Percentiles rank a stretch among this genome's conserved stretches.
phyloP scores from a whole-genome alignment of 1,284 basidiomycete species.

The Moesziomyces sp. region DNA sequence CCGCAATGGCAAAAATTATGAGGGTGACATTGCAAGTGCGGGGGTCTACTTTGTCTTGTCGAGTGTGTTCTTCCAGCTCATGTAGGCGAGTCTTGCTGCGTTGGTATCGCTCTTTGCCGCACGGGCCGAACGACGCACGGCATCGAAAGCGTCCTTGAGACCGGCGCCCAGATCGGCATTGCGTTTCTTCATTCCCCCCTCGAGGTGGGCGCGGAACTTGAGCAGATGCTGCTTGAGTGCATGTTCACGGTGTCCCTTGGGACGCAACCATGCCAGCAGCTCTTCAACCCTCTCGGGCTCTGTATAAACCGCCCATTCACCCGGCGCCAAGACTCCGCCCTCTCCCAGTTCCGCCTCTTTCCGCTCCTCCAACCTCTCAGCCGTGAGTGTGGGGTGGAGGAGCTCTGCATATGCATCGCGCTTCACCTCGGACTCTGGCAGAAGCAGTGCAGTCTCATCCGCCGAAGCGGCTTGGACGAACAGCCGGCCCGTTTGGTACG shows the following conservation, averaged over 20 bases:
- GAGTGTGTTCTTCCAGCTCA: conserved; percentile 37
- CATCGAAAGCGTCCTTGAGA: conserved; percentile 17
- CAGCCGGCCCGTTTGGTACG: conserved; percentile 85
- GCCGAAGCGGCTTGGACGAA: conserved; percentile 89
- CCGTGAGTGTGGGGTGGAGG: conserved; percentile 63
- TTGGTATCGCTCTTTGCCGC: background rate
- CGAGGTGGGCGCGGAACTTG: conserved; percentile 87
- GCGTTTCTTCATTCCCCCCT: conserved; percentile 75
- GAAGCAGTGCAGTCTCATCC: conserved; percentile 66
- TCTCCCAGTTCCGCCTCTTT: conserved; percentile 63
- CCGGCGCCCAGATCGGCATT: conserved; percentile 40
- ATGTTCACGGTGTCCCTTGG: conserved; percentile 86
- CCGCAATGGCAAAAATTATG: background rate
- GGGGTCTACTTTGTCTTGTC: conserved; percentile 20
- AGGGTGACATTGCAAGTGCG: too few species aligned
- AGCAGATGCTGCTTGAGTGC: conserved; percentile 81
- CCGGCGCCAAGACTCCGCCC: conserved; percentile 76
- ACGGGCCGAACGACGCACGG: conserved; percentile 7
- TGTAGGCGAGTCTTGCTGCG: conserved; percentile 9
- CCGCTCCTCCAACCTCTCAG: conserved; percentile 6
- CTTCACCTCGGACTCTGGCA: conserved; percentile 7
- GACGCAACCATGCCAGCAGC: conserved; percentile 87
- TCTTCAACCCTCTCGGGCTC: conserved; percentile 86
- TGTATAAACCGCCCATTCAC: conserved; percentile 90
- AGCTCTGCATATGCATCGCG: conserved; percentile 26